Conservation (phyloP, 2,329 filamentous ascomycete species). For the Sclerotiophoma versabilis region DNA sequence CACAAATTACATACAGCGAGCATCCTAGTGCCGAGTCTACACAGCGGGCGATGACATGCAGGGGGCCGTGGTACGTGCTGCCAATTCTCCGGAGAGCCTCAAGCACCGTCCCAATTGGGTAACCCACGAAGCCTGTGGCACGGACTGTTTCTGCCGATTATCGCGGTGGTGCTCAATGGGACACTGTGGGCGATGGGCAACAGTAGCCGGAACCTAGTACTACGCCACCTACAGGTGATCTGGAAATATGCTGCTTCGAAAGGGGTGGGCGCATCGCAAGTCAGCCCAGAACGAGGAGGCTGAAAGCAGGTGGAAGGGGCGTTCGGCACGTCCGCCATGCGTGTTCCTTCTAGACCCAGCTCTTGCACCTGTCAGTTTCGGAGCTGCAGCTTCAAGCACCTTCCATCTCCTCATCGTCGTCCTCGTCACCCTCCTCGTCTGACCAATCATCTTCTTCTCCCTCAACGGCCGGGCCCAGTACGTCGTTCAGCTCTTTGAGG, state of each 20-base stretch:
- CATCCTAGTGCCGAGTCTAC: constrained; percentile 10
- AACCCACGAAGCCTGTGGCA: constrained; percentile 8
- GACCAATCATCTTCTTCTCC: constrained; percentile 54
- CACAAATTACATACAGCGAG: constrained; percentile 13
- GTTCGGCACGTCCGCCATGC: neutral
- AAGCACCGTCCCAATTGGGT: constrained; percentile 3
- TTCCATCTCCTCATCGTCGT: constrained; percentile 51
- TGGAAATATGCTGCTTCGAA: constrained; percentile 2
- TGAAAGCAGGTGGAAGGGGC: constrained; percentile 1
- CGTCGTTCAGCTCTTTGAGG: constrained; percentile 57
- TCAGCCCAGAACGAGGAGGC: constrained; percentile 7
- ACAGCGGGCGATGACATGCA: constrained; percentile 5
- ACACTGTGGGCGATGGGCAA: constrained; percentile 1
- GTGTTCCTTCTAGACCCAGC: neutral
- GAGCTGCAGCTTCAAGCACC: constrained; percentile 40
- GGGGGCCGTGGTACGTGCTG: neutral
- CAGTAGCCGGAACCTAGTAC: constrained; percentile 4
- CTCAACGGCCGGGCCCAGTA: constrained; percentile 53
- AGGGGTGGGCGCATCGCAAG: constrained; percentile 2
- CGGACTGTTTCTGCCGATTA: constrained; percentile 2
- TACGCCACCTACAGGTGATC: constrained; percentile 7
- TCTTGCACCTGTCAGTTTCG: neutral
- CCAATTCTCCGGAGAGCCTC: constrained; percentile 17
- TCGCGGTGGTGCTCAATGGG: constrained; percentile 5
- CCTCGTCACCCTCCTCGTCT: constrained; percentile 42